These are phyloP conservation scores for Backusella macrospora DNA, from an alignment of 192 early-diverging fungal species.

Conservation along the genomic window DNA sequence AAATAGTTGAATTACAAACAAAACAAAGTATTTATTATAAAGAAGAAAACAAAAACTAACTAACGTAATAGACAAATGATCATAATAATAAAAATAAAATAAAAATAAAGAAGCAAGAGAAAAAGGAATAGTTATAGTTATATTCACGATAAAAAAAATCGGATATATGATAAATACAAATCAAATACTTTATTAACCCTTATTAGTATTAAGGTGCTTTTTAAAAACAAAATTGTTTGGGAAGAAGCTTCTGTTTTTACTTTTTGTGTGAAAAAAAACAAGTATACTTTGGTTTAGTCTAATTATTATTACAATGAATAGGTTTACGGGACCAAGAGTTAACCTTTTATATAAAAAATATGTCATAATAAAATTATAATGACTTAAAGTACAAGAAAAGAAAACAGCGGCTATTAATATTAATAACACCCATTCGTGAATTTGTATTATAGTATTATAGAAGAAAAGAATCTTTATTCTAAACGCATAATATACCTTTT, in stretches of 20 bases:
- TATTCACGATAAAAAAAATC: neutral
- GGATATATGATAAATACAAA: neutral
- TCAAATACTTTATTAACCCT: neutral
- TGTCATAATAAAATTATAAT: neutral
- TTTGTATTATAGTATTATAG: no score
- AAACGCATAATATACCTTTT: no score
- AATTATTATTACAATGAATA: neutral
- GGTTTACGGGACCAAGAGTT: neutral
- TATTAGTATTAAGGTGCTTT: neutral
- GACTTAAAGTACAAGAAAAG: neutral
- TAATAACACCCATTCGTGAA: no score
- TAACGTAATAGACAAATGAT: neutral
- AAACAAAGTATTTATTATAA: conserved; percentile 8
- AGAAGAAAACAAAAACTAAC: neutral
- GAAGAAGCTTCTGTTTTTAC: neutral
- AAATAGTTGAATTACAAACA: conserved; percentile 13
- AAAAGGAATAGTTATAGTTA: neutral
- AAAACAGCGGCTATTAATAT: neutral
- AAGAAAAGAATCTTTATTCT: no score
- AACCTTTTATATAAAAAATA: neutral
- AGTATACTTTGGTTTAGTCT: neutral
- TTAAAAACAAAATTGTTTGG: neutral
- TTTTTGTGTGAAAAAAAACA: neutral
- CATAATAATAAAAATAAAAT: neutral
- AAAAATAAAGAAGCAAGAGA: neutral